Evolutionary conservation across 2,329 filamentous ascomycete species (phyloP).

Genomic region (Aspergillus neoniger): DNA sequence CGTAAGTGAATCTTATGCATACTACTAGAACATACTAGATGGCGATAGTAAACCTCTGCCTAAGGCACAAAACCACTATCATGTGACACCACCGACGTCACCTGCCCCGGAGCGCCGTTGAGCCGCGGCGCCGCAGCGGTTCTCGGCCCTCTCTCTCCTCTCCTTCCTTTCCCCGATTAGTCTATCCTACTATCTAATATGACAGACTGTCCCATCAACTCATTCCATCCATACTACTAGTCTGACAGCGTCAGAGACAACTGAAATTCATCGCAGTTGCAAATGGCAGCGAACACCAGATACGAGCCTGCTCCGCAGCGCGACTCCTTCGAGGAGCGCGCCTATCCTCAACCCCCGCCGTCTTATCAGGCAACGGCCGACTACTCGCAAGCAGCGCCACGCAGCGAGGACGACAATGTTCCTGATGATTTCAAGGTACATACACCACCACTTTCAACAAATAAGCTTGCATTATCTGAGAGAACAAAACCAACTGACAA

Average conservation of each 20-base stretch:
- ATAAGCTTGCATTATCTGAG: background rate
- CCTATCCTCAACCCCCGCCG: constrained; percentile 76
- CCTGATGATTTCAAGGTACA: constrained; percentile 94
- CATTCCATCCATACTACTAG: background rate
- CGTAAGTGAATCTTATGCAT: too few species aligned
- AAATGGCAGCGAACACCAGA: constrained; percentile 75
- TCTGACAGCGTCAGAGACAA: background rate
- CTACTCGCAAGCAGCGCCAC: constrained; percentile 60
- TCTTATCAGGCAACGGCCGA: constrained; percentile 70
- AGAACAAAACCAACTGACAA: background rate
- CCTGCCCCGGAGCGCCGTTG: constrained; percentile 6
- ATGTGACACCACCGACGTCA: constrained; percentile 15
- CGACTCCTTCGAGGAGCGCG: constrained; percentile 75
- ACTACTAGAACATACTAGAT: too few species aligned
- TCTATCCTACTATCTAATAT: background rate
- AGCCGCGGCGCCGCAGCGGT: background rate
- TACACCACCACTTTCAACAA: background rate
- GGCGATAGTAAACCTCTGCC: background rate
- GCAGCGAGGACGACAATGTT: constrained; percentile 83
- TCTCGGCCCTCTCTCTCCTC: background rate
- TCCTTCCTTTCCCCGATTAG: constrained; percentile 1
- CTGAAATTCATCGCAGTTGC: background rate
- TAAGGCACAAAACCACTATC: background rate
- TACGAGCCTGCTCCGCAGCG: constrained; percentile 82
- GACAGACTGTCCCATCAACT: background rate